Conservation (phyloP, 2,329 filamentous ascomycete genomes). For the Cladosporium sp. region DNA sequence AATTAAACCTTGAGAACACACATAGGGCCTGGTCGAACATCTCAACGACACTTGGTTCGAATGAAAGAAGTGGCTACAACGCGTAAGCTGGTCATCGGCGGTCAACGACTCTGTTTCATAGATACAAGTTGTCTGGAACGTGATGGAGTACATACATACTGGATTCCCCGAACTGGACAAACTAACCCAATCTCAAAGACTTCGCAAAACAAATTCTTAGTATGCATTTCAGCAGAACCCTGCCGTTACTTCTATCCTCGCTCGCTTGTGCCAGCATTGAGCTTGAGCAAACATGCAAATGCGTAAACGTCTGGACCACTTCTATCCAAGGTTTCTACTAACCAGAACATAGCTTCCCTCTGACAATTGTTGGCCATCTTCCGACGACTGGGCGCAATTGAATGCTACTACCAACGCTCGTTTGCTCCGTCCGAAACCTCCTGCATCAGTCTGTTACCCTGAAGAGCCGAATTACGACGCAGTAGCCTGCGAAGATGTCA, state of each 20-base stretch:
- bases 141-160: background rate
- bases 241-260: no score
- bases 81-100: background rate
- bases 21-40: background rate
- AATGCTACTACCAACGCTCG: constrained; percentile 39
- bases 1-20: background rate
- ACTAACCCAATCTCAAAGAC: no score
- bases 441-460: constrained; percentile 41
- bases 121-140: background rate
- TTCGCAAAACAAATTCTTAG: no score
- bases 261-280: no score
- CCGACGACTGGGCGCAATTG: constrained; percentile 34
- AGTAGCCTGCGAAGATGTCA: constrained; percentile 18
- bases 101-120: background rate
- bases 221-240: no score
- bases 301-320: no score
- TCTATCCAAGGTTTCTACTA: no score
- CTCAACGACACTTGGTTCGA: background rate
- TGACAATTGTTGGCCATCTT: background rate
- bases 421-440: constrained; percentile 37
- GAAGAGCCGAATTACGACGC: constrained; percentile 23
- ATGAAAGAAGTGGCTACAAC: background rate
- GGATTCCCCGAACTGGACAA: no score
- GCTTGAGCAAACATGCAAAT: no score
- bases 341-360: background rate